Conservation (phyloP, 1,284 basidiomycete species). For the Pyrrhoderma noxium region DNA sequence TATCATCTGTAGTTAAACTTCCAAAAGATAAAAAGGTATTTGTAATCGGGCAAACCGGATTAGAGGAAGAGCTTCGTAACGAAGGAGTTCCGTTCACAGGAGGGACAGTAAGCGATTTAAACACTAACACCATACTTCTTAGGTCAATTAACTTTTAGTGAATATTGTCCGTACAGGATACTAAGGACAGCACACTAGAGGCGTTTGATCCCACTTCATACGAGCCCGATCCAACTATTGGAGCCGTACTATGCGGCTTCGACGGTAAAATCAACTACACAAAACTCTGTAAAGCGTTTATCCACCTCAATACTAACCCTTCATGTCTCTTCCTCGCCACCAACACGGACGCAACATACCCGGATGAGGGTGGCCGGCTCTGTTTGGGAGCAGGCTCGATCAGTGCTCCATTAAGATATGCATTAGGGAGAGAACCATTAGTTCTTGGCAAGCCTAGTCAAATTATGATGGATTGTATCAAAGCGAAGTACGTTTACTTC, state of each 20-base stretch:
- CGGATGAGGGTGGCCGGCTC: slow-evolving; percentile 60
- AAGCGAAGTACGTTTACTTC: slow-evolving; percentile 67
- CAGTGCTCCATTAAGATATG: slow-evolving; percentile 74
- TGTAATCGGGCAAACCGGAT: slow-evolving; percentile 86
- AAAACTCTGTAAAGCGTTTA: slow-evolving; percentile 90
- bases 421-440: slow-evolving; percentile 65
- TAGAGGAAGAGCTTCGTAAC: slow-evolving; percentile 86
- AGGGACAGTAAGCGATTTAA: slow-evolving; percentile 62
- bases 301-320: slow-evolving; percentile 77
- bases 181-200: slow-evolving; percentile 71
- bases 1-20: slow-evolving; percentile 83
- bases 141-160: not conserved
- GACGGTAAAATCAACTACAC: slow-evolving; percentile 82
- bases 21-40: slow-evolving; percentile 93
- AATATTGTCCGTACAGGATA: slow-evolving; percentile 48
- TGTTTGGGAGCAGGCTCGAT: slow-evolving; percentile 84
- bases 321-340: slow-evolving; percentile 86
- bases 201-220: slow-evolving; percentile 67
- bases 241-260: slow-evolving; percentile 87
- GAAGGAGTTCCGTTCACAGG: slow-evolving; percentile 80
- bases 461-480: slow-evolving; percentile 93
- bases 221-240: slow-evolving; percentile 72
- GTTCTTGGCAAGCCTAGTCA: slow-evolving; percentile 88
- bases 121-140: not conserved
- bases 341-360: slow-evolving; percentile 90